Base-by-base conservation (phyloP, 768 basidiomycete species). In the Suillus cothurnatus region DNA sequence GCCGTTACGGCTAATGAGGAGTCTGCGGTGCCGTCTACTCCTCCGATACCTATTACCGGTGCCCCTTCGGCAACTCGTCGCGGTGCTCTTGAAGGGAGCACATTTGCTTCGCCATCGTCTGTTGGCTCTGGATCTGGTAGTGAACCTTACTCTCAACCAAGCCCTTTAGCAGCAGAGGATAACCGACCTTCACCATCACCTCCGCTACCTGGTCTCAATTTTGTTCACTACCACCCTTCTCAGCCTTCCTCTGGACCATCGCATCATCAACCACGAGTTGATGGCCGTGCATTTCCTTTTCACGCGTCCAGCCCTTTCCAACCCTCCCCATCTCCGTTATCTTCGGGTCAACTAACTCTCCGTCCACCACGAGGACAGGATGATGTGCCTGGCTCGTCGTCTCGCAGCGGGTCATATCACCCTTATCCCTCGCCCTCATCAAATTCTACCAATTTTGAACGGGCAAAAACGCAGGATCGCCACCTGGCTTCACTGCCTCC, bases 131-230 rank as follows among this genome's bases (percentile, higher is more conserved):
- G 79, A 32, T 85, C 86, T 23, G 85, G 86, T 41, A 86, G 81
- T 70, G 88, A 88, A 11, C 77, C 81, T 56, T 90, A 83, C 70
- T 76, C 81, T 58, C 82, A 82, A 43, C 75, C 86, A 53, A 78
- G 81, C 61, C 79, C 80, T 56, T 74, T 81, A 64, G 72, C 73
- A 43, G 71, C 73, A 36, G 74, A 76, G 61, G 76, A 75, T 49
- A 70, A 79, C 66, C 86, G 84, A 19, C 85, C 87, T 1, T 90
- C 89, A 21, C 89, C 90, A 23, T 89, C 90, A n/a, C 90, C 90
- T 21, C 87, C 88, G 6, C 80, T 85, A 21, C 77, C 79, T 55
- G 78, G 74, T 61, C 75, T 85, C 74, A 85, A 78, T 66, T 90
- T 89, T 75, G 82, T 85, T 50, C 87, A 88, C 64, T 90, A 90